These are phyloP conservation scores for Penicillium angulare DNA, from an alignment of 495 filamentous ascomycete genomes.

Conservation along the genomic window DNA sequence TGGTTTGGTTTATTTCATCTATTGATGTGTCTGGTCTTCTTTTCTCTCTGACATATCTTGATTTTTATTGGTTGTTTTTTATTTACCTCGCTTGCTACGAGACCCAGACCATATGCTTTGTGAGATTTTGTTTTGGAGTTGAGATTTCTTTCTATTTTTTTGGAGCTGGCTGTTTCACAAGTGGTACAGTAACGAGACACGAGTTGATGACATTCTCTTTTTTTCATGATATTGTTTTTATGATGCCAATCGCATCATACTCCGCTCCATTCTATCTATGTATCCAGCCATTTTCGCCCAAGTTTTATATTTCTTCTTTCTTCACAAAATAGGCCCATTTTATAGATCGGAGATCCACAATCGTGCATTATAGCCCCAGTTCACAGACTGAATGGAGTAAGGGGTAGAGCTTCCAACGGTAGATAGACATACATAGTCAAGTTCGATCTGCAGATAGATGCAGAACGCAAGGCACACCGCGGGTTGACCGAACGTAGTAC, in stretches of 20 bases:
- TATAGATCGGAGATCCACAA: background rate
- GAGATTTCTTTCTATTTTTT: constrained; percentile 20
- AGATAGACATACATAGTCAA: too few relatives aligned
- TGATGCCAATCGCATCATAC: constrained; percentile 10
- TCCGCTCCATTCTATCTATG: constrained; percentile 17
- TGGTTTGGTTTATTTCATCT: constrained; percentile 8
- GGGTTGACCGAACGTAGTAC: too few relatives aligned
- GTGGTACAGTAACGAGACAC: constrained; percentile 26
- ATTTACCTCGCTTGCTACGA: constrained; percentile 6
- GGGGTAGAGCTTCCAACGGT: too few relatives aligned
- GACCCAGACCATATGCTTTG: constrained; percentile 11
- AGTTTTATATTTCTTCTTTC: constrained; percentile 2
- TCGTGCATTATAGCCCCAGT: background rate
- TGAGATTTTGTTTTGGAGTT: constrained; percentile 24
- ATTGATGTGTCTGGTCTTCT: too few relatives aligned
- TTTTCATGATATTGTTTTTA: constrained; percentile 7
- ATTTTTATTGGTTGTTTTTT: constrained; percentile 9
- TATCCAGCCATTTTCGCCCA: constrained; percentile 9
- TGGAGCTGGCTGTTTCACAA: constrained; percentile 12
- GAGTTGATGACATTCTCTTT: constrained; percentile 25
- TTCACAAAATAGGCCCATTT: background rate
- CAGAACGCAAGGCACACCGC: too few relatives aligned
- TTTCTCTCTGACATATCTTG: constrained; percentile 1
- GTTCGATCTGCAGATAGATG: background rate
- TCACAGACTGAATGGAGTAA: background rate